Conservation (phyloP, 2,329 filamentous ascomycete species). For the Juglanconis sp. region DNA sequence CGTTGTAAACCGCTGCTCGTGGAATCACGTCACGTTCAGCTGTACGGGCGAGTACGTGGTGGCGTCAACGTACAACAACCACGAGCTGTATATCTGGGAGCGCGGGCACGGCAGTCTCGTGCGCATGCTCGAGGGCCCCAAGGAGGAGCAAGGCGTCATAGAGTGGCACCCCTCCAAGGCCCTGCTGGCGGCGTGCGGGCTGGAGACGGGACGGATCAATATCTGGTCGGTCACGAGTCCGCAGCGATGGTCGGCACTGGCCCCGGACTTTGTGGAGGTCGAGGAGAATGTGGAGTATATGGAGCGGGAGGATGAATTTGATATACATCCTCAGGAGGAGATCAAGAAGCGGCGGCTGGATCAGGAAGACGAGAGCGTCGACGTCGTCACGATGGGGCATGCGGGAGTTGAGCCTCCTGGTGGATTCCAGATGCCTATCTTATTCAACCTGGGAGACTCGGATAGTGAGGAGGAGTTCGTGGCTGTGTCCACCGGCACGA, state of each 20-base stretch:
- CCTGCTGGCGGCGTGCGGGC: slow-evolving; percentile 82
- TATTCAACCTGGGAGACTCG: slow-evolving; percentile 89
- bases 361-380: slow-evolving; percentile 88
- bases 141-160: slow-evolving; percentile 92
- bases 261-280: slow-evolving; percentile 94
- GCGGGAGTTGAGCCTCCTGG: slow-evolving; percentile 57
- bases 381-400: slow-evolving; percentile 76
- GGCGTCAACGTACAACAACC: slow-evolving; percentile 96
- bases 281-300: slow-evolving; percentile 98
- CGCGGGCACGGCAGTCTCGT: slow-evolving; percentile 88
- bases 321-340: slow-evolving; percentile 93
- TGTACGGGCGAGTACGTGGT: slow-evolving; percentile 93
- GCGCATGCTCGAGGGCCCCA: slow-evolving; percentile 93
- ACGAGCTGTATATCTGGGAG: slow-evolving; percentile 98
- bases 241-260: slow-evolving; percentile 94
- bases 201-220: slow-evolving; percentile 91
- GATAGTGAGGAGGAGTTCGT: slow-evolving; percentile 91
- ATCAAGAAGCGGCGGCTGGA: slow-evolving; percentile 88
- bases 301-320: slow-evolving; percentile 94
- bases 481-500: slow-evolving; percentile 70
- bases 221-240: slow-evolving; percentile 95
- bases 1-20: slow-evolving; percentile 88
- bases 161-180: slow-evolving; percentile 94
- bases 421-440: slow-evolving; percentile 82
- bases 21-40: slow-evolving; percentile 97